A percentile compares a stretch with the other conserved stretches of the same genome.
Conservation (phyloP, 345 rosid genomes). For the Gossypium anomalum region DNA sequence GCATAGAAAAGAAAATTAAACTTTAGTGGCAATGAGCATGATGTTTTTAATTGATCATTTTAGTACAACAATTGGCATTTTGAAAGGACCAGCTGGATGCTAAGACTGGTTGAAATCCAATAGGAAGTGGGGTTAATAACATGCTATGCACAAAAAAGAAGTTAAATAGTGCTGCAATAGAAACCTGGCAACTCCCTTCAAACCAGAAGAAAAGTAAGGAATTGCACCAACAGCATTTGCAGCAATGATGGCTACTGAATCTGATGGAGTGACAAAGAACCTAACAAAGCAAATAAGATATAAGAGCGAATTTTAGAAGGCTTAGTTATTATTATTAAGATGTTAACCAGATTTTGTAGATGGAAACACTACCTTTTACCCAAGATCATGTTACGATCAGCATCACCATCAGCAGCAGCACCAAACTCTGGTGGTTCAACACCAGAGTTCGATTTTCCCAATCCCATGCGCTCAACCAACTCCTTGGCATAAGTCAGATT, state of each 20-base stretch:
- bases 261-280: slow-evolving; percentile 98
- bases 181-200: slow-evolving; percentile 99
- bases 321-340: not conserved
- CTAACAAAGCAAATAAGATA: slow-evolving; percentile 32
- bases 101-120: not conserved
- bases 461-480: slow-evolving; percentile 92
- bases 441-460: slow-evolving; percentile 66
- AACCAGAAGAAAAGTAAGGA: slow-evolving; percentile 89
- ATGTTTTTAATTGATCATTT: not conserved
- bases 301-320: slow-evolving; percentile 8
- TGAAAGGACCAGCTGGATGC: not conserved
- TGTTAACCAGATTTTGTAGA: not conserved
- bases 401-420: slow-evolving; percentile 99
- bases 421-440: slow-evolving; percentile 95
- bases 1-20: not conserved
- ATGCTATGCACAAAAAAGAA: not conserved
- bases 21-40: not conserved
- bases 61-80: no score
- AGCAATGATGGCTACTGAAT: slow-evolving; percentile 95
- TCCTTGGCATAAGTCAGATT: slow-evolving; percentile 97
- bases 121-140: not conserved
- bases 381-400: slow-evolving; percentile 97
- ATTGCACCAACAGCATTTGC: slow-evolving; percentile 90
- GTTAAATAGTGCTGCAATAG: not conserved
- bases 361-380: slow-evolving; percentile 73